phyloP scores from a whole-genome alignment of 2,329 filamentous ascomycete species.

The Gremmenia infestans region DNA sequence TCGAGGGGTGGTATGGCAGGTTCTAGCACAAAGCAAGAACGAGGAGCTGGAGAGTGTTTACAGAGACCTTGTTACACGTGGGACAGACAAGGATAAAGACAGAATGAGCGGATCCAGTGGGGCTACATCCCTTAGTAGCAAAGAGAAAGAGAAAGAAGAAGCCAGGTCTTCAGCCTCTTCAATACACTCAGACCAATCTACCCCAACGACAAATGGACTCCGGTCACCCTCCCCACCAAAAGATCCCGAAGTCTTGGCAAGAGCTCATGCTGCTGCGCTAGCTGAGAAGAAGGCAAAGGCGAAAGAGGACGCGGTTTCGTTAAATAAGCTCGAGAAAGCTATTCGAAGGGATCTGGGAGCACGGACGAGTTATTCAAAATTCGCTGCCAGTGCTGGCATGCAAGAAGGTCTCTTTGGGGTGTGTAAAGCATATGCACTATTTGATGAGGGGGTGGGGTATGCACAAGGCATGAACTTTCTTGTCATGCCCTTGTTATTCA shows the following conservation, averaged over 20 bases:
- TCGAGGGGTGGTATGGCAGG: conserved; percentile 98
- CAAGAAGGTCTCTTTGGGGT: conserved; percentile 93
- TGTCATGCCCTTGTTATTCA: conserved; percentile 93
- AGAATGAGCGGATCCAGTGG: conserved; percentile 41
- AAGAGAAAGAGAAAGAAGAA: conserved; percentile 65
- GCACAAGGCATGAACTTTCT: conserved; percentile 99
- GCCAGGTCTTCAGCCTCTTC: conserved; percentile 78
- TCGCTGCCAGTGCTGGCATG: conserved; percentile 81
- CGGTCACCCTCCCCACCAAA: conserved; percentile 54
- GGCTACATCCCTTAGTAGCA: conserved; percentile 45
- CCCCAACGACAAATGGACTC: conserved; percentile 49
- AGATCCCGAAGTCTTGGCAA: conserved; percentile 57
- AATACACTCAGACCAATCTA: conserved; percentile 71
- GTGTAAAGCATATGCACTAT: conserved; percentile 95
- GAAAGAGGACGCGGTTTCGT: conserved; percentile 67
- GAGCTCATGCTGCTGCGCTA: conserved; percentile 57
- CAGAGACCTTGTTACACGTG: conserved; percentile 70
- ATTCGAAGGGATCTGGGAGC: conserved; percentile 90
- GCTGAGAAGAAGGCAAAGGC: conserved; percentile 71
- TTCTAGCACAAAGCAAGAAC: conserved; percentile 90
- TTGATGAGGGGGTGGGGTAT: conserved; percentile 91
- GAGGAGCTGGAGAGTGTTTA: conserved; percentile 86
- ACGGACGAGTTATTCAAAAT: conserved; percentile 94
- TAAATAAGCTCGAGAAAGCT: conserved; percentile 82
- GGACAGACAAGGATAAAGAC: conserved; percentile 74